These are phyloP conservation scores for Rhodotorula toruloides DNA, from an alignment of 768 basidiomycete species.

Conservation along the genomic window DNA sequence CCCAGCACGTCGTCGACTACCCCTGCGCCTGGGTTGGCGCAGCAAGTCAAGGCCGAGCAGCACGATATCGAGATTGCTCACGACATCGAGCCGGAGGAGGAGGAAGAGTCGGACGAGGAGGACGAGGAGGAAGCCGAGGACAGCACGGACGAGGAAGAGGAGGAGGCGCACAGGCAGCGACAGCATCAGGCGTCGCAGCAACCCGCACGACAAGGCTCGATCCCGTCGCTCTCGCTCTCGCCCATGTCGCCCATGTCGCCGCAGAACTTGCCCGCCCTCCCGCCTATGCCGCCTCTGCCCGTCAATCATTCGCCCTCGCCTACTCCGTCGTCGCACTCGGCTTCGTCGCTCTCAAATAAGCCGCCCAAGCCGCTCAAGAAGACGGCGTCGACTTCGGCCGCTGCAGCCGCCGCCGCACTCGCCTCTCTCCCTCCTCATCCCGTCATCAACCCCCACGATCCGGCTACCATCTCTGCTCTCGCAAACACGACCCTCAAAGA, in stretches of 20 bases:
- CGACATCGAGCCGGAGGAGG: constrained; percentile 17
- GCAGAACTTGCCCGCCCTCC: background rate
- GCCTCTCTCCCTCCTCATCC: constrained; percentile 9
- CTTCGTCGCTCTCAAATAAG: constrained; percentile 3
- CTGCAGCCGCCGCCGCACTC: background rate
- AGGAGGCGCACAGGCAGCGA: background rate
- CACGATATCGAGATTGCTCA: constrained; percentile 1
- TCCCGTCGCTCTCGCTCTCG: background rate
- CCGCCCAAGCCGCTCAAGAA: constrained; percentile 1
- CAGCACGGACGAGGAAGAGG: constrained; percentile 1
- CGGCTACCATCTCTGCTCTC: constrained; percentile 48
- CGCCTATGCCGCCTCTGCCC: background rate
- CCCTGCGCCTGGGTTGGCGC: background rate
- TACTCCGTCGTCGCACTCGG: constrained; percentile 9
- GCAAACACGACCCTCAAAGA: constrained; percentile 44
- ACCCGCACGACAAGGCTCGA: background rate
- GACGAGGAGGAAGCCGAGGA: background rate
- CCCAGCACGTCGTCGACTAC: background rate
- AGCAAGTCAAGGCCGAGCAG: background rate
- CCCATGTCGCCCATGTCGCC: no score
- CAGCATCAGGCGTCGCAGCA: constrained; percentile 2
- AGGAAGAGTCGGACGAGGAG: constrained; percentile 12
- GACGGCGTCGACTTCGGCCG: background rate
- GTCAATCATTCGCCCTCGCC: background rate
- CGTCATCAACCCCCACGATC: constrained; percentile 47